These are phyloP conservation scores for Westerdykella sp. DNA, from an alignment of 2,329 filamentous ascomycete species.

Conservation along the genomic window DNA sequence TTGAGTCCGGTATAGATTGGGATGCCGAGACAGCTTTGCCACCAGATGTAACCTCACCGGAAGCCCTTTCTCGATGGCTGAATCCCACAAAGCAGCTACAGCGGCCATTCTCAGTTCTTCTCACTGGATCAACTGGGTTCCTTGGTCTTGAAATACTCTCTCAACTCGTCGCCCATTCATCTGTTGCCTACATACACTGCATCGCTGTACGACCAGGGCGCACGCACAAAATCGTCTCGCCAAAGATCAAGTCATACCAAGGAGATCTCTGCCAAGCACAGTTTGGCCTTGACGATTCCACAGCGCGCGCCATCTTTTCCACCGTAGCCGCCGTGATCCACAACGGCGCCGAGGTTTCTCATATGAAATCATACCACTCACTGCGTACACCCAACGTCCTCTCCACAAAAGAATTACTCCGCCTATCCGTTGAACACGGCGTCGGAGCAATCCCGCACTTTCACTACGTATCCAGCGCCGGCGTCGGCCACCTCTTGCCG, in stretches of 20 bases:
- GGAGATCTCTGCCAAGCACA: constrained; percentile 4
- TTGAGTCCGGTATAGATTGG: too few species aligned
- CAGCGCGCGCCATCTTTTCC: constrained; percentile 24
- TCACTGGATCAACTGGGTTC: too few species aligned
- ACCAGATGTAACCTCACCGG: too few species aligned
- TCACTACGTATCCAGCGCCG: constrained; percentile 9
- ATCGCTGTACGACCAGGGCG: constrained; percentile 4
- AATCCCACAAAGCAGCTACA: too few species aligned
- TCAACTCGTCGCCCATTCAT: constrained; percentile 12
- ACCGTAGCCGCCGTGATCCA: constrained; percentile 28
- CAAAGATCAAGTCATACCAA: background rate
- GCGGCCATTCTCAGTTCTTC: too few species aligned
- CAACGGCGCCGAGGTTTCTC: constrained; percentile 15
- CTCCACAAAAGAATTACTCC: constrained; percentile 6
- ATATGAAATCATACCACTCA: constrained; percentile 20
- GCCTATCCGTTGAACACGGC: background rate
- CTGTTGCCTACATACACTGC: constrained; percentile 4
- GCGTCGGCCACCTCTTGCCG: constrained; percentile 1
- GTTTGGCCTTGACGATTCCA: constrained; percentile 36
- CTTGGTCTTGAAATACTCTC: too few species aligned
- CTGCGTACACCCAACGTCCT: constrained; percentile 19
- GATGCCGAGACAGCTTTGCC: too few species aligned
- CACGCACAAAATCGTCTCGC: background rate
- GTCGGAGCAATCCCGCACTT: constrained; percentile 1
- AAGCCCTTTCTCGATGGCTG: too few species aligned